Evolutionary conservation across 768 basidiomycete species (phyloP).

Genomic region (Suillus clintonianus): DNA sequence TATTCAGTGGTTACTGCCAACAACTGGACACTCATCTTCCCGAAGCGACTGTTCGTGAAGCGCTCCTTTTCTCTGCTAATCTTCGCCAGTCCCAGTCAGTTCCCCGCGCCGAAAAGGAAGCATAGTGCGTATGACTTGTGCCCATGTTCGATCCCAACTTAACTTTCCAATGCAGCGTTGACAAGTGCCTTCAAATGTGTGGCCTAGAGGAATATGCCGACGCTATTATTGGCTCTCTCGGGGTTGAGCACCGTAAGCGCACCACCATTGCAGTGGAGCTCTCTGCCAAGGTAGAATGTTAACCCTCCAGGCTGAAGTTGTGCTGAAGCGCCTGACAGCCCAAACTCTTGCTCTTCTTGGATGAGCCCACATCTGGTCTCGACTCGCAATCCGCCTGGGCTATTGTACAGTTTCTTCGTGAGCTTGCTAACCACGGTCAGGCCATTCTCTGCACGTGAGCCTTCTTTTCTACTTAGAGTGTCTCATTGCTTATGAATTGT

Average conservation of each 20-base stretch:
- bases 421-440: slow-evolving; percentile 79
- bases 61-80: slow-evolving; percentile 76
- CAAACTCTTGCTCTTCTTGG: slow-evolving; percentile 78
- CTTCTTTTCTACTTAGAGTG: background rate
- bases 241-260: slow-evolving; percentile 75
- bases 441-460: slow-evolving; percentile 87
- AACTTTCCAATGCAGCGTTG: slow-evolving; percentile 40
- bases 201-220: slow-evolving; percentile 67
- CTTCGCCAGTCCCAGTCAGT: slow-evolving; percentile 74
- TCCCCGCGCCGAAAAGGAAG: slow-evolving; percentile 70
- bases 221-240: slow-evolving; percentile 66
- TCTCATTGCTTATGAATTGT: background rate
- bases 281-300: slow-evolving; percentile 59
- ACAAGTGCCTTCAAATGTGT: slow-evolving; percentile 59
- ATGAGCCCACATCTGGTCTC: slow-evolving; percentile 87
- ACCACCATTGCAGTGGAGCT: slow-evolving; percentile 88
- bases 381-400: slow-evolving; percentile 89
- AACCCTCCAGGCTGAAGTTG: background rate
- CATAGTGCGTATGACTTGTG: slow-evolving; percentile 54
- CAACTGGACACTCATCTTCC: slow-evolving; percentile 82
- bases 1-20: slow-evolving; percentile 74
- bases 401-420: slow-evolving; percentile 71
- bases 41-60: slow-evolving; percentile 77
- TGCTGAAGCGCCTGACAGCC: slow-evolving; percentile 45
- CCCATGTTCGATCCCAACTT: background rate